Evolutionary conservation across 805 yeast genomes (phyloP), one percentile per base, ranked within the genome.

Genomic region (Cyberlindnera saturnus): DNA sequence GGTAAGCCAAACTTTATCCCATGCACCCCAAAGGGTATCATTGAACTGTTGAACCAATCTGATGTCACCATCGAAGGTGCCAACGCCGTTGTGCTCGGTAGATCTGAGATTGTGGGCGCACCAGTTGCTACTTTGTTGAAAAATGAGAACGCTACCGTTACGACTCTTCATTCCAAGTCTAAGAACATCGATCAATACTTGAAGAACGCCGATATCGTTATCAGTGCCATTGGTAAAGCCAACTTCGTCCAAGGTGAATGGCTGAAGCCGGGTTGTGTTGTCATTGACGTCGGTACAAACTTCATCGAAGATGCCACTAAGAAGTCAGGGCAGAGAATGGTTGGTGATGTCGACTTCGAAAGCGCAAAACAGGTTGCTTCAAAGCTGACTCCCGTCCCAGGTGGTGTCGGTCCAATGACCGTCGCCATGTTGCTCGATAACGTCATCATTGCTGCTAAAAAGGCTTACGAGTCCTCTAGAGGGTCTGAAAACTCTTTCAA

Each of bases 371-470:
- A 69, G 40, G 74, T 72, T 42, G 93, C 90, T 3, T 67, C 81
- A 11, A 77, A 74, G 54, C 76, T 93, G 49, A 90, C 98, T 6
- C 99, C 99, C 15, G 99, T 91, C 43, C 99, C 99, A 29, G 98
- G 98, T 61, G 98, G 98, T 56, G 98, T 91, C 49, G 99, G 99
- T 34, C 99, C 99, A 51, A 91, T 91, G 98, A 91, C 99, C 23
- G 97, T 91, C 38, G 96, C 96, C 34, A 89, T 90, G 96, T 77
- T 91, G 47, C 76, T 90, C 49, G 77, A 83, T 51, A 91, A 93
- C 59, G 91, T 91, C 10, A 71, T 81, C 45, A 74, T 77, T 51
- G 87, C 96, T 40, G 96, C 98, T 17, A 73, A 82, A 55, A 67
- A 75, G 42, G 78, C 73, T 57, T 72, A 63, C 41, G 57, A 55